Evolutionary conservation across 1,284 basidiomycete species (phyloP).

Genomic region (Ustilago sp.): DNA sequence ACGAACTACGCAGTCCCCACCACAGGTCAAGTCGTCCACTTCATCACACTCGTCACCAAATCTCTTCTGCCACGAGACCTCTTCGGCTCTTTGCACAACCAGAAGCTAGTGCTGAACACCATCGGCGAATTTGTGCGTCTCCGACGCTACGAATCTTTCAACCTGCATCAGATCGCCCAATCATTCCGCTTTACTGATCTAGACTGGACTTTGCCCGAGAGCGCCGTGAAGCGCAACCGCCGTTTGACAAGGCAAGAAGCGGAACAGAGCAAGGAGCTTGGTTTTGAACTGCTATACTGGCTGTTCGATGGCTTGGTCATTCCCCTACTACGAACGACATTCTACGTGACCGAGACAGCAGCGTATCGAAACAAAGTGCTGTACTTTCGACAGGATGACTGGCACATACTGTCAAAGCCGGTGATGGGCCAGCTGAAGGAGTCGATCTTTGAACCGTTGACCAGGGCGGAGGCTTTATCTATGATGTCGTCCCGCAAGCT

Average conservation of each 20-base stretch:
- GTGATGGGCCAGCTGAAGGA: slow-evolving; percentile 80
- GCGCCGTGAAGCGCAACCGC: slow-evolving; percentile 4
- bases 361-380: slow-evolving; percentile 86
- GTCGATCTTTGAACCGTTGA: slow-evolving; percentile 52
- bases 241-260: slow-evolving; percentile 76
- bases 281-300: slow-evolving; percentile 91
- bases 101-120: slow-evolving; percentile 75
- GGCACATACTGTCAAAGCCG: slow-evolving; percentile 82
- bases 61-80: slow-evolving; percentile 80
- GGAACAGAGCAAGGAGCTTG: slow-evolving; percentile 79
- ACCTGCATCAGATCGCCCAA: slow-evolving; percentile 84
- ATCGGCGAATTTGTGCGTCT: slow-evolving; percentile 79
- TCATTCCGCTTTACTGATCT: slow-evolving; percentile 81
- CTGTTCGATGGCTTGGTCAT: slow-evolving; percentile 88
- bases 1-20: slow-evolving; percentile 79
- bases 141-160: slow-evolving; percentile 83
- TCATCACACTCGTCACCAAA: slow-evolving; percentile 74
- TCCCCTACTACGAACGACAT: slow-evolving; percentile 86
- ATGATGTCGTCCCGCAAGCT: slow-evolving; percentile 70
- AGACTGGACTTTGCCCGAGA: slow-evolving; percentile 79
- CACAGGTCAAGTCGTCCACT: slow-evolving; percentile 73
- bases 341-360: slow-evolving; percentile 93
- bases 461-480: slow-evolving; percentile 65
- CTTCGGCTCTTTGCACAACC: slow-evolving; percentile 83
- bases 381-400: slow-evolving; percentile 95